A percentile compares a stretch with the other conserved stretches of the same genome.
phyloP scores from a whole-genome alignment of 139 green algal species.

The Coelastrella sp. region DNA sequence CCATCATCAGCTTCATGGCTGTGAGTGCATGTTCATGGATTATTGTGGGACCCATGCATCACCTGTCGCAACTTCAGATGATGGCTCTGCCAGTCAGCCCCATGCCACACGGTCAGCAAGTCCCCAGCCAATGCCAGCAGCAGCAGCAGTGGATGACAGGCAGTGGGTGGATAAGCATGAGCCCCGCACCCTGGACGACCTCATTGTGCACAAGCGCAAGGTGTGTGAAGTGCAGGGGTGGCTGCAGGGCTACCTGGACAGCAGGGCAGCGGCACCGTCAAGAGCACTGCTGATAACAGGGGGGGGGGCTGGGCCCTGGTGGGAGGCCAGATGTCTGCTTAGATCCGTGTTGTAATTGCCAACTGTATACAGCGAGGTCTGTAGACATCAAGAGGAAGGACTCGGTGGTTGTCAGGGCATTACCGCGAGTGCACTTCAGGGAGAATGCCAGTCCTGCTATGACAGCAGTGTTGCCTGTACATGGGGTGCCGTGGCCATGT shows the following conservation, averaged over 20 bases:
- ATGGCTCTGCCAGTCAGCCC: background rate
- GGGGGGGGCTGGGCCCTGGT: background rate
- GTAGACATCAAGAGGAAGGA: too few relatives aligned
- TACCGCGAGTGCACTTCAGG: too few relatives aligned
- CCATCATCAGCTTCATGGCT: too few relatives aligned
- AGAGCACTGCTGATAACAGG: slow-evolving; percentile 63
- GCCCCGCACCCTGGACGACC: slow-evolving; percentile 57
- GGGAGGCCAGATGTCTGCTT: background rate
- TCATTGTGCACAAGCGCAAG: slow-evolving; percentile 81
- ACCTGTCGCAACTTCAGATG: background rate
- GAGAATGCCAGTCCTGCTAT: too few relatives aligned
- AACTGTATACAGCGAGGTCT: too few relatives aligned
- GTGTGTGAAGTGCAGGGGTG: slow-evolving; percentile 72
- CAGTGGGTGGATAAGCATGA: slow-evolving; percentile 70
- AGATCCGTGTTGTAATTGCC: background rate
- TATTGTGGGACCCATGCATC: background rate
- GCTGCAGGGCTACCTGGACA: slow-evolving; percentile 58
- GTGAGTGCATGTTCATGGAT: background rate
- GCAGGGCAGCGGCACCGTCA: background rate
- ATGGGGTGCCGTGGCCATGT: background rate
- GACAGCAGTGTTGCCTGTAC: too few relatives aligned
- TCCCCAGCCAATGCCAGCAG: background rate
- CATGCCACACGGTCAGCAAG: background rate
- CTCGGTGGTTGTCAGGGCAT: too few relatives aligned
- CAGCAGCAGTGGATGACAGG: background rate